Evolutionary conservation across 164 flowering plant species (phyloP).

Genomic region (Piper longum): DNA sequence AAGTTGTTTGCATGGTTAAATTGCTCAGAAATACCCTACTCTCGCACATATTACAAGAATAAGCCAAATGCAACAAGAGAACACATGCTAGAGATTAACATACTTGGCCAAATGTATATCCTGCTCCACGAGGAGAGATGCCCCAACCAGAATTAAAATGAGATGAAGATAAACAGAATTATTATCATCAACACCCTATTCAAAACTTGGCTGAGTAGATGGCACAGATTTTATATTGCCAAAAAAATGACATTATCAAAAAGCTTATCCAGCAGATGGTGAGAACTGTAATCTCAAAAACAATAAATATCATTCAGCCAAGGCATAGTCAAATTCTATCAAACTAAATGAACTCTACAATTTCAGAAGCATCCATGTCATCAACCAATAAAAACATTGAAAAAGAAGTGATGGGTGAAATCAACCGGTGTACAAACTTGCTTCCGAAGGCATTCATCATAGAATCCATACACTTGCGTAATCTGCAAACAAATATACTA

Average conservation of each 20-base stretch:
- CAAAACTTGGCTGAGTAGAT: no score
- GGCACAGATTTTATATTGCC: no score
- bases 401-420: not conserved
- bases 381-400: not conserved
- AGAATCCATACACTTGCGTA: conserved; percentile 96
- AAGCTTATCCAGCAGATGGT: not conserved
- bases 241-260: no score
- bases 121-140: conserved; percentile 95
- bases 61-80: not conserved
- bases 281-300: no score
- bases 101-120: conserved; percentile 91
- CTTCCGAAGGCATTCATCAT: conserved; percentile 96
- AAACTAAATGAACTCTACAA: not conserved
- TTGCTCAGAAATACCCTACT: conserved; percentile 95
- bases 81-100: not conserved
- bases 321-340: no score
- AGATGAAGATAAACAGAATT: no score
- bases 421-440: conserved; percentile 41
- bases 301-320: no score
- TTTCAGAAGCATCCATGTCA: not conserved
- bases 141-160: conserved; percentile 78
- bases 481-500: conserved; percentile 60
- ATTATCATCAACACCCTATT: no score
- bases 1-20: conserved; percentile 84
- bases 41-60: not conserved